Evolutionary conservation across 208 protist species (phyloP).

Genomic region (Naegleria lovaniensis): DNA sequence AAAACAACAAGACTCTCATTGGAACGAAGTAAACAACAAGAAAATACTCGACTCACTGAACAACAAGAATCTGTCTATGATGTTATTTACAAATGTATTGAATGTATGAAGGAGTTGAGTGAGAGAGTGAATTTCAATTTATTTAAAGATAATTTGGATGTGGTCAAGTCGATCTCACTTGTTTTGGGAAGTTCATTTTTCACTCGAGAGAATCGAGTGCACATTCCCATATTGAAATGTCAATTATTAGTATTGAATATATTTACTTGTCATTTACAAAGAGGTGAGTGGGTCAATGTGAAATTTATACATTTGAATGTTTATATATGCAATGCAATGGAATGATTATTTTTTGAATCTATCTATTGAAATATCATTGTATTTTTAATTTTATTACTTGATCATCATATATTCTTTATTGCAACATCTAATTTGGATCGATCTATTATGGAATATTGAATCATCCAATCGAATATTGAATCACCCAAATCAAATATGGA

Average conservation of each 20-base stretch:
- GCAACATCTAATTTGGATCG: too few relatives aligned
- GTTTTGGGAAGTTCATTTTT: background rate
- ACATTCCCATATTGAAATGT: background rate
- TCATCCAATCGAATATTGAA: too few relatives aligned
- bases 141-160: constrained; percentile 3
- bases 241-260: background rate
- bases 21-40: background rate
- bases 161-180: background rate
- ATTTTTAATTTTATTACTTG: too few relatives aligned
- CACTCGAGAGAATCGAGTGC: background rate
- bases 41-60: background rate
- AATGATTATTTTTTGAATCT: too few relatives aligned
- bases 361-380: too few relatives aligned
- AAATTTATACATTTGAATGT: too few relatives aligned
- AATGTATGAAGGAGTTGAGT: background rate
- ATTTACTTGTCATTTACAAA: background rate
- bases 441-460: too few relatives aligned
- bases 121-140: background rate
- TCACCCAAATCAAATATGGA: too few relatives aligned
- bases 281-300: too few relatives aligned
- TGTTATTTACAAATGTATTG: background rate
- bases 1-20: background rate
- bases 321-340: too few relatives aligned
- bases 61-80: background rate
- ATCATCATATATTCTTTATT: too few relatives aligned